Evolutionary conservation across 2,329 filamentous ascomycete genomes (phyloP).

Genomic region (Fusarium multiceps): DNA sequence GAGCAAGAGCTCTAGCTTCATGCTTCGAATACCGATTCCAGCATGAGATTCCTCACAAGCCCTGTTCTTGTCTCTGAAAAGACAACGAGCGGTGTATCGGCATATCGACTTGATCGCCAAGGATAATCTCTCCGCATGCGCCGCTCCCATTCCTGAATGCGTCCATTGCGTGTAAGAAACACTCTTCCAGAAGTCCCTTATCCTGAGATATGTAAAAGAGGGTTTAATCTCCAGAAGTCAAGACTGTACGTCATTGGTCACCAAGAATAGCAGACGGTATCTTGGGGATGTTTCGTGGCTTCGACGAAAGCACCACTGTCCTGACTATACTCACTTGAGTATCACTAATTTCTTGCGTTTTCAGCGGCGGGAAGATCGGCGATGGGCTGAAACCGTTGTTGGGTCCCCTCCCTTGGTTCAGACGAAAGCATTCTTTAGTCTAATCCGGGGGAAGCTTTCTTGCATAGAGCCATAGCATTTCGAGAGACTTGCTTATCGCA

Average conservation of each 20-base stretch:
- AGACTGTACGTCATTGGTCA: conserved; percentile 28
- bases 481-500: background rate
- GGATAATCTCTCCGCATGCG: conserved; percentile 21
- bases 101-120: conserved; percentile 8
- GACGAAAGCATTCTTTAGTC: conserved; percentile 20
- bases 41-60: background rate
- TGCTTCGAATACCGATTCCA: background rate
- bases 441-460: conserved; percentile 7
- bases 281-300: conserved; percentile 18
- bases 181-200: conserved; percentile 4
- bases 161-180: conserved; percentile 17
- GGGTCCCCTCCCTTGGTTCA: background rate
- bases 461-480: conserved; percentile 2
- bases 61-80: background rate
- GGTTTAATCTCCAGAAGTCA: background rate
- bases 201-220: conserved; percentile 12
- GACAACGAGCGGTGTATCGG: background rate
- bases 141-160: conserved; percentile 26
- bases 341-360: conserved; percentile 6
- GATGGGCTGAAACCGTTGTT: background rate
- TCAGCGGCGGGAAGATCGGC: conserved; percentile 11
- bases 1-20: background rate
- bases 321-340: conserved; percentile 25
- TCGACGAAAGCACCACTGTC: conserved; percentile 4
- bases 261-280: conserved; percentile 11